Evolutionary conservation across 2,329 filamentous ascomycete genomes (phyloP).

Genomic region (Colletotrichum cereale): DNA sequence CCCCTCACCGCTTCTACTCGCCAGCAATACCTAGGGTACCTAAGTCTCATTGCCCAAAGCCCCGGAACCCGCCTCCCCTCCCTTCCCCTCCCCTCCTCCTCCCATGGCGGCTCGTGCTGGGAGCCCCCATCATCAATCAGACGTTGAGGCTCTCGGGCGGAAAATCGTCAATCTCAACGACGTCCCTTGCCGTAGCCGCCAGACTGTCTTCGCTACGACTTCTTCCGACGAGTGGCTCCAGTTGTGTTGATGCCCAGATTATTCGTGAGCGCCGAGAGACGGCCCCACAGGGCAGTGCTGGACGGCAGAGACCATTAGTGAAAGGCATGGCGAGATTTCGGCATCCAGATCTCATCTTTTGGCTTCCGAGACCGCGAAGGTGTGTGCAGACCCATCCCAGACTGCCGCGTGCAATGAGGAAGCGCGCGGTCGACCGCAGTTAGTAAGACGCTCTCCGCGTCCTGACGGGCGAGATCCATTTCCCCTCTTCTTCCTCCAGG

Average conservation of each 20-base stretch:
- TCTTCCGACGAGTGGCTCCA: not conserved
- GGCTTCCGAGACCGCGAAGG: conserved; percentile 31
- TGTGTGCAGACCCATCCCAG: conserved; percentile 1
- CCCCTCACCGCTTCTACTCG: conserved; percentile 15
- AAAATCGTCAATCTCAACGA: conserved; percentile 36
- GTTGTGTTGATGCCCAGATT: conserved; percentile 28
- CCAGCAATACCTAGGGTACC: not conserved
- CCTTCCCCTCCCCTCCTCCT: not conserved
- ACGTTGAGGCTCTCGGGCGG: conserved; percentile 34
- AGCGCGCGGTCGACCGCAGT: not conserved
- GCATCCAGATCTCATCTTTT: conserved; percentile 30
- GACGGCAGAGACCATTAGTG: conserved; percentile 21
- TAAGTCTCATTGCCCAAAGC: conserved; percentile 12
- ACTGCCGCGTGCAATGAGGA: not conserved
- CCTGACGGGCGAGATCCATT: conserved; percentile 23
- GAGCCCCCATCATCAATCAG: conserved; percentile 26
- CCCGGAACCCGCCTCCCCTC: conserved; percentile 23
- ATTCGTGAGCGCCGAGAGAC: conserved; percentile 30
- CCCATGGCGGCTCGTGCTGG: conserved; percentile 11
- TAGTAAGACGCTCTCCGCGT: conserved; percentile 15
- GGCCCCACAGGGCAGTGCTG: conserved; percentile 39
- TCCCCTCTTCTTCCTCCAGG: conserved; percentile 25
- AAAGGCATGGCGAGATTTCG: conserved; percentile 30
- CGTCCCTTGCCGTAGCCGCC: conserved; percentile 12
- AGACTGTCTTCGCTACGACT: not conserved